Conservation (phyloP, 2,329 filamentous ascomycete species). For the Penicillium brevicompactum region DNA sequence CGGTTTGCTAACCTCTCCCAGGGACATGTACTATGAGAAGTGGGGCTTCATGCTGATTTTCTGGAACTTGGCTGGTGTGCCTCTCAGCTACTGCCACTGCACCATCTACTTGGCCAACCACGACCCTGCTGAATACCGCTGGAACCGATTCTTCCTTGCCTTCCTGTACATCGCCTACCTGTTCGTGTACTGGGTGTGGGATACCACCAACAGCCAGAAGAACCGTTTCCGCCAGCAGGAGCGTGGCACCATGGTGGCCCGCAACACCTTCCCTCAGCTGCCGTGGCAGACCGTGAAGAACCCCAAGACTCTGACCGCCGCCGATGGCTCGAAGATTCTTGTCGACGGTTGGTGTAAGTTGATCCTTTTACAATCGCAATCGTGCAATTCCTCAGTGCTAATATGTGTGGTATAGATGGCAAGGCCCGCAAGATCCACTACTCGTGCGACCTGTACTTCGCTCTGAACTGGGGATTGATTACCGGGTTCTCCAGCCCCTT, state of each 20-base stretch:
- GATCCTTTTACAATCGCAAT: background rate
- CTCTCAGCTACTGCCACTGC: conserved; percentile 90
- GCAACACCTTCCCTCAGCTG: conserved; percentile 86
- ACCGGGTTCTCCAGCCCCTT: conserved; percentile 80
- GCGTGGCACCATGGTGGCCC: conserved; percentile 67
- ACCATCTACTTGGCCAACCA: conserved; percentile 88
- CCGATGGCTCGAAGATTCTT: conserved; percentile 74
- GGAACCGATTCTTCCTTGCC: conserved; percentile 69
- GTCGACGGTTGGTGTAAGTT: conserved; percentile 79
- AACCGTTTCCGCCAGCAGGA: conserved; percentile 85
- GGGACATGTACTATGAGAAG: conserved; percentile 97
- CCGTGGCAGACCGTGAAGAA: conserved; percentile 83
- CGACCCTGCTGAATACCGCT: conserved; percentile 73
- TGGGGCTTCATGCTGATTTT: conserved; percentile 98
- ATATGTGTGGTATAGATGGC: conserved; percentile 53
- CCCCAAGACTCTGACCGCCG: conserved; percentile 73
- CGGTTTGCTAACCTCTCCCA: conserved; percentile 30
- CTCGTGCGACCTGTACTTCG: conserved; percentile 77
- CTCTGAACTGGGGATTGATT: conserved; percentile 76
- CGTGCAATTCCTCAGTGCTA: conserved; percentile 2
- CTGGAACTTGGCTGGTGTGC: conserved; percentile 93
- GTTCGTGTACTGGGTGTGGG: conserved; percentile 88
- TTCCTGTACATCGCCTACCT: conserved; percentile 72
- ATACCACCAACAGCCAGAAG: conserved; percentile 90
- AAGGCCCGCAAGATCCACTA: conserved; percentile 80